Evolutionary conservation across 768 basidiomycete genomes (phyloP), one percentile per base, ranked within the genome.

Genomic region (Termitomyces sp.): DNA sequence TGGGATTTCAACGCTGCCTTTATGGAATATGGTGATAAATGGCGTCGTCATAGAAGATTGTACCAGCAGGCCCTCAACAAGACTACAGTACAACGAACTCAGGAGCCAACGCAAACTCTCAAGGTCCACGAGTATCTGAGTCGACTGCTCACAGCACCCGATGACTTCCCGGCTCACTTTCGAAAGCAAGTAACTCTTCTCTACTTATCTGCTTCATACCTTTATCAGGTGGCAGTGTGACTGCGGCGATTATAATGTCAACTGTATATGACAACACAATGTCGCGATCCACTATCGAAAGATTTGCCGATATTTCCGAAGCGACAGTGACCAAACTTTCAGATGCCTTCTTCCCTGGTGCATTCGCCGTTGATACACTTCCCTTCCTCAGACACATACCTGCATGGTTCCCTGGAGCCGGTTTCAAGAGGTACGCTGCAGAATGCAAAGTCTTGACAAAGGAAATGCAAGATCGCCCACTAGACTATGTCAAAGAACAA

Each of bases 321-420:
- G 51, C 57, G 10, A 62, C 63, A 4, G 42, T 63, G 14, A 37
- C 30, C 11, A 58, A 62, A 10, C 19, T 59, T 0, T 43, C 57
- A 0, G 53, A 59, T 5, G 52, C 62, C 1, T 21, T 64, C 1
- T 49, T 62, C 2, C 67, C 67, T 2, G 67, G 69, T 10, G 62
- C 61, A 5, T 44, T 53, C 7, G 39, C 65, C 2, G 66, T 71
- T 21, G 69, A 73, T 28, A 28, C 61, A 2, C 59, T 73, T n/a
- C 70, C 71, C 11, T 30, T 66, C 45, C 68, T 77, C 17, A 65
- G 68, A 19, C 52, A 72, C 47, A 28, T 75, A 11, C 76, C 76
- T 16, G 55, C 61, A 1, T 77, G 76, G 76, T 59, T 72, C 37
- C 73, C 73, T 14, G 72, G 73, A 1, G 63, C 64, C 9, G 54